Evolutionary conservation across 257 asterid genomes (phyloP).

Genomic region (Pogostemon cablin): DNA sequence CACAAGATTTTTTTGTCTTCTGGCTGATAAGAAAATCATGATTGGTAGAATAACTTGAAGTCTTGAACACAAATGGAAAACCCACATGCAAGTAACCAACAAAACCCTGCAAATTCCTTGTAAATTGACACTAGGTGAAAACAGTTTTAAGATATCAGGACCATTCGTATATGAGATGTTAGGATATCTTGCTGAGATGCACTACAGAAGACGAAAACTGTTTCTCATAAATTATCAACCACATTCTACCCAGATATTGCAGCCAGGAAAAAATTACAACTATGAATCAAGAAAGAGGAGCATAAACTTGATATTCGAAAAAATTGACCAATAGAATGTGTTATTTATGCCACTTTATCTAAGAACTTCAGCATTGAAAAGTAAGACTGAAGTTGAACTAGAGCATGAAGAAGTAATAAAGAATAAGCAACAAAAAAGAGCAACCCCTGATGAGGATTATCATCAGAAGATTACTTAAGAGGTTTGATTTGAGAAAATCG

Average conservation of each 20-base stretch:
- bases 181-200: neutral
- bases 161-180: neutral
- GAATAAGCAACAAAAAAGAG: neutral
- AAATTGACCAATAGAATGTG: neutral
- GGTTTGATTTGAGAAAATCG: neutral
- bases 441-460: constrained; percentile 9
- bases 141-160: neutral
- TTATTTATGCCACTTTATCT: constrained; percentile 13
- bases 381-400: neutral
- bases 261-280: neutral
- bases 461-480: neutral
- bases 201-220: neutral
- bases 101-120: neutral
- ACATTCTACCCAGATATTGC: neutral
- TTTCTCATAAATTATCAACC: too few species aligned
- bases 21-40: neutral
- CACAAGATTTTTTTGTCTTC: constrained; percentile 7
- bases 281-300: neutral
- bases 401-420: constrained; percentile 15
- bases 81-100: neutral
- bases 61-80: neutral
- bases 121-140: neutral
- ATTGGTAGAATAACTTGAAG: neutral
- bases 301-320: neutral
- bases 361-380: neutral